These are phyloP conservation scores for Leptographium galeiforme DNA, from an alignment of 2,329 filamentous ascomycete genomes.

Conservation along the genomic window DNA sequence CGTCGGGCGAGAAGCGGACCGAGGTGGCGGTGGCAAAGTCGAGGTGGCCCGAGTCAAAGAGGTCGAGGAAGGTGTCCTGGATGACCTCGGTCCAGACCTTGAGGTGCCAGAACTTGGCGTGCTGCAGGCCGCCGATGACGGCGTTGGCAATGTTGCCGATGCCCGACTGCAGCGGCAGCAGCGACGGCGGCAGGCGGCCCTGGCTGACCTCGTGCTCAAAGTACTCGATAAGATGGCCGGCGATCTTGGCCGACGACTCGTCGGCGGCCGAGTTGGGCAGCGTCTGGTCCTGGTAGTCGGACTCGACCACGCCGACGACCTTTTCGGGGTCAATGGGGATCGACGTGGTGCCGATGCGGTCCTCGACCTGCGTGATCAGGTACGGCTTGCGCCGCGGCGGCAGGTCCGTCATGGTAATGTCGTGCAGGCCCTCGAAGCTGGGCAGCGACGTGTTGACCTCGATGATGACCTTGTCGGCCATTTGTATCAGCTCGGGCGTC, in stretches of 20 bases:
- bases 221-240: constrained; percentile 65
- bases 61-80: constrained; percentile 84
- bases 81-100: constrained; percentile 91
- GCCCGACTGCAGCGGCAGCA: constrained; percentile 50
- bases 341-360: constrained; percentile 70
- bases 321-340: constrained; percentile 74
- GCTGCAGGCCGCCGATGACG: constrained; percentile 69
- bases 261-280: constrained; percentile 66
- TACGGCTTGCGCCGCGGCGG: constrained; percentile 74
- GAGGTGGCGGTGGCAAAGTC: constrained; percentile 86
- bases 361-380: constrained; percentile 71
- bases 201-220: constrained; percentile 73
- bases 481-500: constrained; percentile 73
- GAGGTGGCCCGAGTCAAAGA: constrained; percentile 76
- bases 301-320: constrained; percentile 74
- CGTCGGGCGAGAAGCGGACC: constrained; percentile 80
- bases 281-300: constrained; percentile 66
- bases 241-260: constrained; percentile 58
- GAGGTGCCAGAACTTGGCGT: constrained; percentile 73
- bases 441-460: constrained; percentile 82
- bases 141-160: constrained; percentile 93
- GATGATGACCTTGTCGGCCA: constrained; percentile 88
- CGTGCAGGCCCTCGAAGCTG: constrained; percentile 77
- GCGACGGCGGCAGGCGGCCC: constrained; percentile 61
- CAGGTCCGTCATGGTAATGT: constrained; percentile 79